Evolutionary conservation across 1,139 yeast species (phyloP).

Genomic region (Kazachstania sp.): DNA sequence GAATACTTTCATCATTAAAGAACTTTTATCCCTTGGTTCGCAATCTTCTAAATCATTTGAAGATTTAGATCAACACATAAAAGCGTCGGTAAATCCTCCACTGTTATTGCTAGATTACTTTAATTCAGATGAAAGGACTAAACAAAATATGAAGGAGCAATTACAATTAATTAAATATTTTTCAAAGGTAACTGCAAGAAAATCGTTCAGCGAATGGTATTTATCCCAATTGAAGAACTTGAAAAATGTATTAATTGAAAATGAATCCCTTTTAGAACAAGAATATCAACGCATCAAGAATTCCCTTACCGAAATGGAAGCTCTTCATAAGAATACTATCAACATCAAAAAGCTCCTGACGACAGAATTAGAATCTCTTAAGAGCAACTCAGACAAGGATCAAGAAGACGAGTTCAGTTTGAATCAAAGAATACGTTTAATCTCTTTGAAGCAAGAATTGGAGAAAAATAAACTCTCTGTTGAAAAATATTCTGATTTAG

Average conservation of each 20-base stretch:
- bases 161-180: slow-evolving; percentile 19
- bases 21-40: slow-evolving; percentile 41
- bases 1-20: slow-evolving; percentile 47
- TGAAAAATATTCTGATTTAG: slow-evolving; percentile 1
- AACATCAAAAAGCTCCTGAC: slow-evolving; percentile 41
- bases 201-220: slow-evolving; percentile 31
- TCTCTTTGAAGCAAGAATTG: slow-evolving; percentile 23
- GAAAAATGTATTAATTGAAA: slow-evolving; percentile 34
- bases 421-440: slow-evolving; percentile 28
- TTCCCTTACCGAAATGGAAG: slow-evolving; percentile 32
- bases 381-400: slow-evolving; percentile 32
- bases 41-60: slow-evolving; percentile 43
- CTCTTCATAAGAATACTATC: slow-evolving; percentile 38
- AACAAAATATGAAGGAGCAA: slow-evolving; percentile 15
- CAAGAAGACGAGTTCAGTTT: slow-evolving; percentile 29
- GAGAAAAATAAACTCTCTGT: slow-evolving; percentile 6
- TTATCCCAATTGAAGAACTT: slow-evolving; percentile 27
- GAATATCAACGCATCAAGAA: slow-evolving; percentile 34
- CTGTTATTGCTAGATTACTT: slow-evolving; percentile 20
- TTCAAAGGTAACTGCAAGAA: slow-evolving; percentile 25
- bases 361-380: slow-evolving; percentile 39
- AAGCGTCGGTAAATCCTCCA: slow-evolving; percentile 18
- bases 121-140: slow-evolving; percentile 11
- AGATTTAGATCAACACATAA: slow-evolving; percentile 40
- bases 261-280: slow-evolving; percentile 42